Evolutionary conservation across 2,329 filamentous ascomycete genomes (phyloP).

Genomic region (Stachybotrys chartarum): DNA sequence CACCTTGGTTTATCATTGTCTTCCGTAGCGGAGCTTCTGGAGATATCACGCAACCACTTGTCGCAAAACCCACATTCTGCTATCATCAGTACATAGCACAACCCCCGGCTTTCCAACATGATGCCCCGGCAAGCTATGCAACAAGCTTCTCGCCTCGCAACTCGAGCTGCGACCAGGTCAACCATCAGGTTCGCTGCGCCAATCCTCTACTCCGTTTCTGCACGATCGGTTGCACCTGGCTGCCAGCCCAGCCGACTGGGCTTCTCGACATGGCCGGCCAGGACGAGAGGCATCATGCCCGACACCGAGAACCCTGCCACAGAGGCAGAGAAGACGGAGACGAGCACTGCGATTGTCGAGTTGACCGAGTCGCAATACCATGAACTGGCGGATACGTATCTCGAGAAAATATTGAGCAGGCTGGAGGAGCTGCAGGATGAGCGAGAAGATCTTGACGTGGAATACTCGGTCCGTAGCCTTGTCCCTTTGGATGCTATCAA

Average conservation of each 20-base stretch:
- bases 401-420: slow-evolving; percentile 48
- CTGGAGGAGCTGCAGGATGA: slow-evolving; percentile 72
- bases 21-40: too few relatives aligned
- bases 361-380: slow-evolving; percentile 70
- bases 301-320: slow-evolving; percentile 47
- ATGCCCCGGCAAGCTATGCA: slow-evolving; percentile 26
- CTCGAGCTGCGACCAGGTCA: slow-evolving; percentile 22
- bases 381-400: slow-evolving; percentile 66
- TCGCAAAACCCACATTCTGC: too few relatives aligned
- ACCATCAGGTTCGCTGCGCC: slow-evolving; percentile 8
- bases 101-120: not conserved
- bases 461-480: slow-evolving; percentile 65
- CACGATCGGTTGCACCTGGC: slow-evolving; percentile 2
- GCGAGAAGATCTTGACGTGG: slow-evolving; percentile 72
- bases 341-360: slow-evolving; percentile 46
- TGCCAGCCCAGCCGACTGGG: slow-evolving; percentile 11
- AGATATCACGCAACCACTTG: too few relatives aligned
- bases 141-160: slow-evolving; percentile 30
- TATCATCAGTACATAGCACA: too few relatives aligned
- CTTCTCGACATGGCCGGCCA: slow-evolving; percentile 21
- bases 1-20: not conserved
- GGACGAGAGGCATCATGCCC: slow-evolving; percentile 50
- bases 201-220: slow-evolving; percentile 11
- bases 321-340: slow-evolving; percentile 29
- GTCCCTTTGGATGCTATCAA: not conserved